Base-by-base conservation (phyloP, 192 early-diverging fungal genomes). In the Rhizophagus prolifer region DNA sequence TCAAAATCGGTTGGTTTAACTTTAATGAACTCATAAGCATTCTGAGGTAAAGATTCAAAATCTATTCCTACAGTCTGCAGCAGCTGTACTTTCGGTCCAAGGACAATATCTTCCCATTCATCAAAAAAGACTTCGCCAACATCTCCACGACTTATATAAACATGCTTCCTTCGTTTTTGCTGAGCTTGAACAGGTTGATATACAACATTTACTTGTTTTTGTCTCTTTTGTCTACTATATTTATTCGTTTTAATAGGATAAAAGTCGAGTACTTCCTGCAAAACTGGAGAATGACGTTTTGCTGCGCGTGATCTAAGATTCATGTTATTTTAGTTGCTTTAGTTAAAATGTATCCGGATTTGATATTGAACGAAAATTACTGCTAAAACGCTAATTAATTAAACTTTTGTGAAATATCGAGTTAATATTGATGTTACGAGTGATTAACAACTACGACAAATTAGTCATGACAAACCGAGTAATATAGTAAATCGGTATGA, bases 21-120 rank as follows among this genome's bases (percentile, higher is more conserved):
- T 76, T 68, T 76, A 23, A 76, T 14, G 68, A 41, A 47, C 1
- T 63, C 38, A 38, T 76, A 76, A 23, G 36, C 41, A 31, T 76
- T 76, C 36, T 76, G 21, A 28, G 74, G 74, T 1, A 76, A 31
- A 19, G 25, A 25, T 16, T 60, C 50, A 25, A 73, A 36, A 60
- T 61, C 34, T 34, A 73, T 38, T 31, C 71, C 71, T 16, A 60
- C 58, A 12, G 54, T 14, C 36, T 60, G 71, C 12, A 73, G 58
- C 2, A 73, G 21, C 19, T 23, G 28, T 4, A 30, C 31, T 61
- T 60, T 60, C 4, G 58, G 71, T n/a, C 28, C 71, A 26, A 73
- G 21, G 5, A 73, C 54, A 34, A 38, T 16, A 3, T 73, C 54
- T 34, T 73, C 58, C 71, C 71, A 73, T 59, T 58, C 58, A 36